phyloP scores from a whole-genome alignment of 192 early-diverging fungal species.

The Backusella parvicylindrica region DNA sequence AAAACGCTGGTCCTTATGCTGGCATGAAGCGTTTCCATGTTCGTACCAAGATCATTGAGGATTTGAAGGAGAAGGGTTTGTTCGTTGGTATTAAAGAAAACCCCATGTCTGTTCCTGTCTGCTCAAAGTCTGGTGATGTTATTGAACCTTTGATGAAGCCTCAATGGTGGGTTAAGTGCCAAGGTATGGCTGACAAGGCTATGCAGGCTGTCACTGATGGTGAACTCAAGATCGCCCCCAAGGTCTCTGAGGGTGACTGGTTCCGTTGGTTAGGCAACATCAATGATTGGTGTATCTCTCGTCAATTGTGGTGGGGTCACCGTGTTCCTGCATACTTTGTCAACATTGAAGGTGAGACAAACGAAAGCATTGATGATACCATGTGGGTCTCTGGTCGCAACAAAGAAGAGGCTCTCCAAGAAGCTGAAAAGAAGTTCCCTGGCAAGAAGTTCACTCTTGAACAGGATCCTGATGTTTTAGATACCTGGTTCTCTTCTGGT shows the following conservation, averaged over 20 bases:
- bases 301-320: conserved; percentile 99
- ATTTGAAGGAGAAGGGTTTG: conserved; percentile 85
- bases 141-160: conserved; percentile 99
- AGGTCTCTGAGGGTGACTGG: conserved; percentile 89
- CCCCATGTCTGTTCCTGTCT: conserved; percentile 92
- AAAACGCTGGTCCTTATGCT: conserved; percentile 81
- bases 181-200: conserved; percentile 82
- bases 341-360: conserved; percentile 60
- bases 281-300: conserved; percentile 98
- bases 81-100: conserved; percentile 85
- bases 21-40: conserved; percentile 95
- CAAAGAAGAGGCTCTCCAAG: conserved; percentile 69
- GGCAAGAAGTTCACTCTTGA: conserved; percentile 77
- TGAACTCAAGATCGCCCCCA: conserved; percentile 79
- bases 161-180: conserved; percentile 98
- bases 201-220: conserved; percentile 76
- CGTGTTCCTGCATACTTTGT: conserved; percentile 95
- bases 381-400: conserved; percentile 89
- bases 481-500: conserved; percentile 99
- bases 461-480: conserved; percentile 96
- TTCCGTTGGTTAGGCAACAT: conserved; percentile 95
- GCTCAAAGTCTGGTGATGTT: conserved; percentile 85
- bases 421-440: conserved; percentile 79
- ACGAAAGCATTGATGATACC: conserved; percentile 52
- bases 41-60: conserved; percentile 81